Evolutionary conservation across 2,329 filamentous ascomycete genomes (phyloP).

Genomic region (Drechslerella coelobrocha): DNA sequence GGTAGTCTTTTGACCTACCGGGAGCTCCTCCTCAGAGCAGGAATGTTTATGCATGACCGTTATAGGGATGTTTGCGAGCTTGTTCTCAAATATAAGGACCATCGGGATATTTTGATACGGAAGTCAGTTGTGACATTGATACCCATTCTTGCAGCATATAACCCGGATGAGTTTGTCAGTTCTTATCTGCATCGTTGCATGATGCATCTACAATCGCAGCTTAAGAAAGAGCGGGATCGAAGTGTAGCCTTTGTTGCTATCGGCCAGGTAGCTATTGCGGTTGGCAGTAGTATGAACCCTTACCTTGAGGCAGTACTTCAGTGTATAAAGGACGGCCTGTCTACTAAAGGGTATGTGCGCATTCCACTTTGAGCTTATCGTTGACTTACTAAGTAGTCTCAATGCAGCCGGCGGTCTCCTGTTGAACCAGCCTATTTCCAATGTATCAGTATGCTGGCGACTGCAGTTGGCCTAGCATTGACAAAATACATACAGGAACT

Average conservation of each 20-base stretch:
- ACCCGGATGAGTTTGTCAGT: slow-evolving; percentile 85
- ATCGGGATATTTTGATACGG: slow-evolving; percentile 84
- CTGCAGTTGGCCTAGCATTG: slow-evolving; percentile 92
- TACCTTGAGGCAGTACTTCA: slow-evolving; percentile 94
- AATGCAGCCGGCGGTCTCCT: slow-evolving; percentile 41
- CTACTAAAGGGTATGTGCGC: slow-evolving; percentile 52
- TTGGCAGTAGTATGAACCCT: slow-evolving; percentile 91
- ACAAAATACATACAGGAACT: slow-evolving; percentile 98
- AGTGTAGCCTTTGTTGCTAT: slow-evolving; percentile 96
- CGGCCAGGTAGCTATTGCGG: slow-evolving; percentile 92
- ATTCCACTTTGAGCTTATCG: neutral
- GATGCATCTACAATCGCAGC: slow-evolving; percentile 89
- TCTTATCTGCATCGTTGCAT: slow-evolving; percentile 94
- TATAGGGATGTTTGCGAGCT: slow-evolving; percentile 93
- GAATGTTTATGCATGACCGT: slow-evolving; percentile 98
- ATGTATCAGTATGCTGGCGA: slow-evolving; percentile 94
- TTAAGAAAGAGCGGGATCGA: slow-evolving; percentile 85
- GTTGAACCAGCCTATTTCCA: slow-evolving; percentile 62
- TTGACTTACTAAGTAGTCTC: slow-evolving; percentile 4
- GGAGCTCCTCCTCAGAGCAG: slow-evolving; percentile 89
- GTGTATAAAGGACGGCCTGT: slow-evolving; percentile 81
- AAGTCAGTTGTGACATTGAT: slow-evolving; percentile 90
- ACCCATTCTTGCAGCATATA: slow-evolving; percentile 89
- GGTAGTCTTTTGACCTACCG: slow-evolving; percentile 92
- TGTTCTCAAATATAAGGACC: slow-evolving; percentile 89